phyloP scores from a whole-genome alignment of 2,329 filamentous ascomycete genomes.

The Fusarium praegraminearum region DNA sequence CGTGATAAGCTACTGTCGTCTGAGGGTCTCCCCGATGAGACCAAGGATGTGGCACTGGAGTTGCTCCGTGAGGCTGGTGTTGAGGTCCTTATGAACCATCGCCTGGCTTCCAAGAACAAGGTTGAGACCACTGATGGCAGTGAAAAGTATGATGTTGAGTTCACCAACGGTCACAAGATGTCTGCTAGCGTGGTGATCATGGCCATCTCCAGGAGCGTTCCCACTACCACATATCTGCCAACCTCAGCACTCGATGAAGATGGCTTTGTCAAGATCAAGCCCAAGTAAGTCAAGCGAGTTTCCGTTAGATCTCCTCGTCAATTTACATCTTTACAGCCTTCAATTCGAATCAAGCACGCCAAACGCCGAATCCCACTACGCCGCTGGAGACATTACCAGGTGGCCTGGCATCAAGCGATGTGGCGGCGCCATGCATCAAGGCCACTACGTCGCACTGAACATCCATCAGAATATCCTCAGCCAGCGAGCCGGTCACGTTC shows the following conservation, averaged over 20 bases:
- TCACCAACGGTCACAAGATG: slow-evolving; percentile 71
- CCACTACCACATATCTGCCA: slow-evolving; percentile 74
- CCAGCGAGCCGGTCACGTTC: slow-evolving; percentile 54
- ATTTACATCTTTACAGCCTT: slow-evolving; percentile 56
- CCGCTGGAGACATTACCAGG: slow-evolving; percentile 74
- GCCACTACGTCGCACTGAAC: slow-evolving; percentile 74
- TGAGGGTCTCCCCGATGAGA: slow-evolving; percentile 77
- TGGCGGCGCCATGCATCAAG: slow-evolving; percentile 80
- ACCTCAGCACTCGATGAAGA: slow-evolving; percentile 68
- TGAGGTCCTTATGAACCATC: slow-evolving; percentile 71
- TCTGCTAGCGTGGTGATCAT: slow-evolving; percentile 74
- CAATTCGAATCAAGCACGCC: slow-evolving; percentile 65
- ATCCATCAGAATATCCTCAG: slow-evolving; percentile 71
- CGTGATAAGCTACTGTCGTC: slow-evolving; percentile 76
- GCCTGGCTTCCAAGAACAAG: slow-evolving; percentile 63
- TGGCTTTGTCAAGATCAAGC: slow-evolving; percentile 72
- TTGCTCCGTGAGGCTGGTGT: slow-evolving; percentile 73
- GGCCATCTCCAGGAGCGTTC: slow-evolving; percentile 72
- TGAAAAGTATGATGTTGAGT: slow-evolving; percentile 62
- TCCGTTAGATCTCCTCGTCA: not conserved
- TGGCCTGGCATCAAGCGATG: slow-evolving; percentile 87
- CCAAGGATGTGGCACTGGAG: slow-evolving; percentile 71
- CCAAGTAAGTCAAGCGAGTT: slow-evolving; percentile 57
- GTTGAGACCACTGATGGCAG: slow-evolving; percentile 59
- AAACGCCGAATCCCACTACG: slow-evolving; percentile 73